Percentiles rank a stretch among this genome's conserved stretches.
Evolutionary conservation across 179 eudicot genomes (phyloP).

Genomic region (Patellifolia procumbens): DNA sequence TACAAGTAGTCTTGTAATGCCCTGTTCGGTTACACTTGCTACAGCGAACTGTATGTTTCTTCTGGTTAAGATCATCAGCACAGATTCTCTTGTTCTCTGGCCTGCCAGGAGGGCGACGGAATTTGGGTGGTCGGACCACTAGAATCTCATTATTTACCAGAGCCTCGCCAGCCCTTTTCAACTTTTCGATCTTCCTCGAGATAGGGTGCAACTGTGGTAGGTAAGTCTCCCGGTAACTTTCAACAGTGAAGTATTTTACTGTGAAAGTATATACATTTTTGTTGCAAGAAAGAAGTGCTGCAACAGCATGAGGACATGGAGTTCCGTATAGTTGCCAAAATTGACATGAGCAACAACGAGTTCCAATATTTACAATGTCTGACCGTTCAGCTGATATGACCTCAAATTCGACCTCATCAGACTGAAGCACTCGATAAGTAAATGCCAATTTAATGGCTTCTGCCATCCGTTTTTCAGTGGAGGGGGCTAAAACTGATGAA

Average conservation of each 20-base stretch:
- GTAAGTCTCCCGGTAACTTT: slow-evolving; percentile 41
- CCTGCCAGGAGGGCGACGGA: slow-evolving; percentile 58
- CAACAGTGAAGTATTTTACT: slow-evolving; percentile 40
- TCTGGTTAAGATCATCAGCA: slow-evolving; percentile 43
- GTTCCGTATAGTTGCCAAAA: slow-evolving; percentile 33
- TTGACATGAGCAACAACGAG: slow-evolving; percentile 29
- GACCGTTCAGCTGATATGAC: slow-evolving; percentile 43
- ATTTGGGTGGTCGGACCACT: slow-evolving; percentile 59
- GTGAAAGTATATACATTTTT: slow-evolving; percentile 52
- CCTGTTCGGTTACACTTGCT: slow-evolving; percentile 65
- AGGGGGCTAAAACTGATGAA: slow-evolving; percentile 46
- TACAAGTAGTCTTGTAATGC: slow-evolving; percentile 68
- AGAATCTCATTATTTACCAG: slow-evolving; percentile 29
- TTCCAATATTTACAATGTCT: slow-evolving; percentile 36
- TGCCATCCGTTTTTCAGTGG: slow-evolving; percentile 45
- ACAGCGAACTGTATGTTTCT: slow-evolving; percentile 64
- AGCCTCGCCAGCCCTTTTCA: slow-evolving; percentile 39
- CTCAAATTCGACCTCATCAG: slow-evolving; percentile 68
- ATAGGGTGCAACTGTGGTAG: slow-evolving; percentile 40
- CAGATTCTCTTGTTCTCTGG: slow-evolving; percentile 58
- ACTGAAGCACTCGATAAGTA: slow-evolving; percentile 49
- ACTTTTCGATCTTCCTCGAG: slow-evolving; percentile 39
- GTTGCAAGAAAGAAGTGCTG: slow-evolving; percentile 41
- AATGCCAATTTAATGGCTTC: slow-evolving; percentile 41
- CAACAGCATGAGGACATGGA: slow-evolving; percentile 36